Evolutionary conservation across 164 flowering plant species (phyloP).

Genomic region (Paratinospora sagittata): DNA sequence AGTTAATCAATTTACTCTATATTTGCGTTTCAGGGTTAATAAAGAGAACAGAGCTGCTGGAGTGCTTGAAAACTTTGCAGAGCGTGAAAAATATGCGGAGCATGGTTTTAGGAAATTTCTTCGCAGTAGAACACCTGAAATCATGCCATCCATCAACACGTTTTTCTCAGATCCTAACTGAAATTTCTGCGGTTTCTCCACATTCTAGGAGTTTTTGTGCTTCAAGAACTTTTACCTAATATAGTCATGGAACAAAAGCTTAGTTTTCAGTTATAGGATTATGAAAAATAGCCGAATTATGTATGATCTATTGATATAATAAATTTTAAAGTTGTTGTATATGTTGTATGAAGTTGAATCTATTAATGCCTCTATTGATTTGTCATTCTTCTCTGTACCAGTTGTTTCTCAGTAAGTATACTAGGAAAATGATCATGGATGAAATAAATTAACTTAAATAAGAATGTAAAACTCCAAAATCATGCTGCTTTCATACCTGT

Average conservation of each 20-base stretch:
- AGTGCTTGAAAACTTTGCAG: conserved; percentile 30
- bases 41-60: conserved; percentile 31
- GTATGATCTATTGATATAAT: neutral
- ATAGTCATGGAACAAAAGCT: neutral
- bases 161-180: conserved; percentile 24
- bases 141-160: conserved; percentile 33
- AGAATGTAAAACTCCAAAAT: no score
- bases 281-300: neutral
- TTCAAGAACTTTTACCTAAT: neutral
- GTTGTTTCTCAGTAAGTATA: no score
- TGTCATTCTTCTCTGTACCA: neutral
- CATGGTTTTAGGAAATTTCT: conserved; percentile 25
- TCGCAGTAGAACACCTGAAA: conserved; percentile 19
- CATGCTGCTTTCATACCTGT: no score
- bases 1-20: neutral
- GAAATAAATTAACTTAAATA: neutral
- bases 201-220: neutral
- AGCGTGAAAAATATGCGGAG: conserved; percentile 32
- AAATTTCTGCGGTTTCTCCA: neutral
- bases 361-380: neutral
- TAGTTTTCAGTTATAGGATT: neutral
- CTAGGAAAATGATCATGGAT: neutral
- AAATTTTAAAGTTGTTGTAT: neutral
- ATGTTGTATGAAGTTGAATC: neutral
- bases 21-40: conserved; percentile 20